Evolutionary conservation across 2,329 filamentous ascomycete genomes (phyloP).

Genomic region (Diaporthe amygdali): DNA sequence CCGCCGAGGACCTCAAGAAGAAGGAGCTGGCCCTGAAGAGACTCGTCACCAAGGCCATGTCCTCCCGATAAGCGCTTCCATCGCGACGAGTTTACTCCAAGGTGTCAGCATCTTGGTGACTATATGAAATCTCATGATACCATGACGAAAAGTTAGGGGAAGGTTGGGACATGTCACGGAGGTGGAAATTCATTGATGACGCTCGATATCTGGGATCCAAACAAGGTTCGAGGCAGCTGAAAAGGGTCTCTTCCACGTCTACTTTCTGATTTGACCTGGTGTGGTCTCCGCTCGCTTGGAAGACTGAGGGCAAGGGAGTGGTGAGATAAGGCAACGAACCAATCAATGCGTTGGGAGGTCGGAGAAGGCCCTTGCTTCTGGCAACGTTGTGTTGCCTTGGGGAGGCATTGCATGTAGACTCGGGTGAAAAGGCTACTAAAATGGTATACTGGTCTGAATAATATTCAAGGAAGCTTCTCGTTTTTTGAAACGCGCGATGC

Average conservation of each 20-base stretch:
- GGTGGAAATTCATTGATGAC: conserved; percentile 18
- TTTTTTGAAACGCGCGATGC: not conserved
- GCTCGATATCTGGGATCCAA: conserved; percentile 12
- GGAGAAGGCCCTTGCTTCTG: not conserved
- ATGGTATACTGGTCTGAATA: conserved; percentile 24
- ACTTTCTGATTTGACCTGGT: too few relatives aligned
- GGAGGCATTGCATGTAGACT: conserved; percentile 35
- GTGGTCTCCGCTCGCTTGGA: too few relatives aligned
- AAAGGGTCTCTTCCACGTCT: not conserved
- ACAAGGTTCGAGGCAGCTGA: not conserved
- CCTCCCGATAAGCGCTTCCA: conserved; percentile 72
- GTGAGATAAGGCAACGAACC: not conserved
- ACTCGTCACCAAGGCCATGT: conserved; percentile 97
- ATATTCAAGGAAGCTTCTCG: not conserved
- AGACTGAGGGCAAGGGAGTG: conserved; percentile 9
- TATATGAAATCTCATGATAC: conserved; percentile 22
- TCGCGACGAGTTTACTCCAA: conserved; percentile 16
- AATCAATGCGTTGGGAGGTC: not conserved
- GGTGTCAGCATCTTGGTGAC: not conserved
- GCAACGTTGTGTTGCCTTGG: conserved; percentile 8
- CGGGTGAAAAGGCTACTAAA: conserved; percentile 31
- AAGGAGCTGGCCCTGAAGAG: conserved; percentile 98
- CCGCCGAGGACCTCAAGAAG: conserved; percentile 97
- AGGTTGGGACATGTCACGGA: not conserved
- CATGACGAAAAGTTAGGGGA: conserved; percentile 20